Conservation (phyloP, 2,329 filamentous ascomycete genomes). For the Colletotrichum cereale region DNA sequence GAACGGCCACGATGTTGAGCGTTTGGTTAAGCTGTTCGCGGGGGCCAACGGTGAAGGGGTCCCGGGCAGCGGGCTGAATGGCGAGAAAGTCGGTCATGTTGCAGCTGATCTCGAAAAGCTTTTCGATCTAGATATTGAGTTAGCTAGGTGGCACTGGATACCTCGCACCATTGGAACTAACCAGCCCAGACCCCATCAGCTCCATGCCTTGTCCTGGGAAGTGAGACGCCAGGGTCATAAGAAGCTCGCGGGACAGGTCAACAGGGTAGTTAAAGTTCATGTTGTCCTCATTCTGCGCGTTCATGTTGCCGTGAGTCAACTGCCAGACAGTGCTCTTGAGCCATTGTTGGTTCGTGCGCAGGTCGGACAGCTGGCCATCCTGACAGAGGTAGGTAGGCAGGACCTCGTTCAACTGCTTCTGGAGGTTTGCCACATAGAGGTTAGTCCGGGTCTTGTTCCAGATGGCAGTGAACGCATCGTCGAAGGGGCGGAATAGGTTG, state of each 20-base stretch:
- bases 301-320: conserved; percentile 66
- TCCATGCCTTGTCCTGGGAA: conserved; percentile 82
- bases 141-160: neutral
- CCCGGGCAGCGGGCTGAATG: conserved; percentile 69
- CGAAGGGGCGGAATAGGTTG: conserved; percentile 74
- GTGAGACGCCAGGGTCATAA: conserved; percentile 75
- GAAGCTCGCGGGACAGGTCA: conserved; percentile 71
- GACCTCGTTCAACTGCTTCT: conserved; percentile 72
- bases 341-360: conserved; percentile 73
- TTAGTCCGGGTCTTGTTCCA: conserved; percentile 76
- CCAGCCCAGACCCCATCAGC: conserved; percentile 79
- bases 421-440: conserved; percentile 69
- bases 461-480: conserved; percentile 71
- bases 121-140: conserved; percentile 71
- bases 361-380: conserved; percentile 67
- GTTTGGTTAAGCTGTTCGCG: conserved; percentile 81
- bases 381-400: conserved; percentile 65
- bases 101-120: conserved; percentile 81
- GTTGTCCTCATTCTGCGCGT: conserved; percentile 61
- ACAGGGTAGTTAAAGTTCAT: conserved; percentile 74
- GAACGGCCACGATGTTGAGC: conserved; percentile 73
- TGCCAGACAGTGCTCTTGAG: conserved; percentile 75
- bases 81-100: conserved; percentile 80
- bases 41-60: conserved; percentile 75
- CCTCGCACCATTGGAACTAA: conserved; percentile 56